Conservation (phyloP, 2,329 filamentous ascomycete species). For the Fusarium tjaetaba region DNA sequence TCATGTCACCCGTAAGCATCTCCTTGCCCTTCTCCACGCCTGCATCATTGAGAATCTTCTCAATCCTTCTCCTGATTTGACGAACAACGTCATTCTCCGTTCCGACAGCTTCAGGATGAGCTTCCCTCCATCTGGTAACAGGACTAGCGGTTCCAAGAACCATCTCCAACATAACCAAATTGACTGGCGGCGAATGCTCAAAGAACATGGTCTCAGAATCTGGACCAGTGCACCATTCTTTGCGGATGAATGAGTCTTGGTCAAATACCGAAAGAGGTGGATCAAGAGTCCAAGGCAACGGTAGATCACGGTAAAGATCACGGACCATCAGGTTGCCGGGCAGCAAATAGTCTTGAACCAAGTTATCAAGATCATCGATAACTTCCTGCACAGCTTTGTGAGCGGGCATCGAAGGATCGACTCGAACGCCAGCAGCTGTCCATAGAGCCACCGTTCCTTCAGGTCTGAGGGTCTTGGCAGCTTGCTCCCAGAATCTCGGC, state of each 20-base stretch:
- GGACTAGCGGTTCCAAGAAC: background rate
- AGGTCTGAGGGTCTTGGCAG: background rate
- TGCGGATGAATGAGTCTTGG: background rate
- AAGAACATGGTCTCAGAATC: background rate
- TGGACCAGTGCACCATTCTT: background rate
- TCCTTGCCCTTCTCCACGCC: background rate
- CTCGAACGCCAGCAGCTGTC: background rate
- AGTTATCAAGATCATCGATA: background rate
- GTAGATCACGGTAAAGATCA: background rate
- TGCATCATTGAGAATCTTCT: background rate
- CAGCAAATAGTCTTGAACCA: background rate
- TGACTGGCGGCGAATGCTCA: background rate
- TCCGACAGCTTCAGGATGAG: background rate
- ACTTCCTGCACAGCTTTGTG: background rate
- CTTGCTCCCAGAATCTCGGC: background rate
- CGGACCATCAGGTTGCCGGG: background rate
- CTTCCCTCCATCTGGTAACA: background rate
- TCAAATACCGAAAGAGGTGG: background rate
- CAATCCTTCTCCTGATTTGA: background rate
- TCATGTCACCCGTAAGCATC: background rate
- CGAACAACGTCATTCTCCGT: conserved; percentile 1
- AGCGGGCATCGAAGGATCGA: background rate
- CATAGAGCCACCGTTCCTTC: background rate
- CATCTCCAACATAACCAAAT: background rate
- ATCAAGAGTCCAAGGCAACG: background rate